Base-by-base conservation (phyloP, 257 asterid species). In the Cordia subcordata region DNA sequence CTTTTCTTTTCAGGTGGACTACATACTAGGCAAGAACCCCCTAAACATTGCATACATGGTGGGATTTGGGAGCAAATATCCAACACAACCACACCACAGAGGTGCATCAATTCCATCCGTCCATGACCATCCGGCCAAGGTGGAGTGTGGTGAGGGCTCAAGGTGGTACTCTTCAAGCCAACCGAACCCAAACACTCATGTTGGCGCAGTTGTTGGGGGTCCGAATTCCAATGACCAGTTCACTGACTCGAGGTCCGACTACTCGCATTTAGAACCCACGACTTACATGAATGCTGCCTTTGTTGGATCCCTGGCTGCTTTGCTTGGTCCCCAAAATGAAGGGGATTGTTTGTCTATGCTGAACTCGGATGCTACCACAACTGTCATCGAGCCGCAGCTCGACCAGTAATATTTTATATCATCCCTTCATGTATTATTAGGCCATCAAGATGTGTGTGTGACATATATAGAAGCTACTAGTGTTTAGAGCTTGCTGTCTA, bases 211-310 rank as follows among this genome's bases (percentile, higher is more conserved):
- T 1, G 93, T 87, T 0, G 97, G 97, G 3, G 96, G 97, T 5
- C 97, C 97, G 0, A 55, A 79, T 50, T 60, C 80, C 1, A 63
- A 73, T 5, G 94, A 85, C 68, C 71, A 60, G 12, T 87, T 85
- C 57, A 52, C 51, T 12, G 97, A 90, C 55, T 64, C 61, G 10
- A 75, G 97, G 63, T 67, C 90, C 0, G 87, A 81, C 8, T 84
- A 69, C 66, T 69, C 86, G 1, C 96, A 82, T 22, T 50, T 57
- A 58, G 94, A 85, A 66, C 85, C 96, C 35, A 72, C 91, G 0
- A 83, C 92, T 0, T 91, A 91, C 17, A 88, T 81, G 61, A 84
- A 85, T 66, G 96, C 94, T 9, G 92, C 94, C 8, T 83, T 91
- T 61, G 84, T 83, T 0, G 95, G 86, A 22, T 63, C 88, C 0